Conservation (phyloP, 228 moss, liverwort and hornwort genomes). For the Sphagnum magellanicum region DNA sequence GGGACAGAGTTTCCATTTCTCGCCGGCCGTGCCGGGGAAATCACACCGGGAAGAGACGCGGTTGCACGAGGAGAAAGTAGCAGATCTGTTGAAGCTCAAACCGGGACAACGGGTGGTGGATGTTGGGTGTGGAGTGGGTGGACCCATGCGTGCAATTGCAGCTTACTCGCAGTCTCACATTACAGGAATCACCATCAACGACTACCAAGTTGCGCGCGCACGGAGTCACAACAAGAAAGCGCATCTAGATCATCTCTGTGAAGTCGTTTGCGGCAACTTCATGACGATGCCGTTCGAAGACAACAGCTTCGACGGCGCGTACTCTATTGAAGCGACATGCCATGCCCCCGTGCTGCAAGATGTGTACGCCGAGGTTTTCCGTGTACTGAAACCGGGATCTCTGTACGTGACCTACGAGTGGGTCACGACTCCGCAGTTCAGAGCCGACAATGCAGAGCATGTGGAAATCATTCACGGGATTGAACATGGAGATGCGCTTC, state of each 20-base stretch:
- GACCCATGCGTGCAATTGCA: constrained; percentile 98
- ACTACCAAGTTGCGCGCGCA: constrained; percentile 95
- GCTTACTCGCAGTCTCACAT: constrained; percentile 68
- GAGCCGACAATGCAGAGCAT: constrained; percentile 48
- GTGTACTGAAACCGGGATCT: constrained; percentile 83
- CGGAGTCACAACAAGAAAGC: constrained; percentile 88
- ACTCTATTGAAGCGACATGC: constrained; percentile 94
- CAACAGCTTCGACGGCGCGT: constrained; percentile 71
- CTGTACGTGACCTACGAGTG: constrained; percentile 91
- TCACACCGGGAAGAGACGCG: constrained; percentile 77
- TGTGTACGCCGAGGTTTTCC: constrained; percentile 81
- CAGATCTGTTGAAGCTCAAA: constrained; percentile 63
- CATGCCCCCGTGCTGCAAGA: constrained; percentile 84
- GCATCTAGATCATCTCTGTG: constrained; percentile 68
- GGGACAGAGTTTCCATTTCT: constrained; percentile 99
- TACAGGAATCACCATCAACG: constrained; percentile 89
- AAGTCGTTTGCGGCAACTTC: constrained; percentile 91
- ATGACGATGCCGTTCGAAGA: constrained; percentile 87
- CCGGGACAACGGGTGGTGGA: constrained; percentile 72
- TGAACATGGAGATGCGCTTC: constrained; percentile 91
- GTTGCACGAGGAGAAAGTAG: constrained; percentile 87
- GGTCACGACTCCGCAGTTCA: constrained; percentile 85
- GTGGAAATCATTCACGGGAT: constrained; percentile 90
- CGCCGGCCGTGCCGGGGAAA: constrained; percentile 77
- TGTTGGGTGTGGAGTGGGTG: constrained; percentile 92